Evolutionary conservation across 768 basidiomycete genomes (phyloP).

Genomic region (Butyriboletus loyo): DNA sequence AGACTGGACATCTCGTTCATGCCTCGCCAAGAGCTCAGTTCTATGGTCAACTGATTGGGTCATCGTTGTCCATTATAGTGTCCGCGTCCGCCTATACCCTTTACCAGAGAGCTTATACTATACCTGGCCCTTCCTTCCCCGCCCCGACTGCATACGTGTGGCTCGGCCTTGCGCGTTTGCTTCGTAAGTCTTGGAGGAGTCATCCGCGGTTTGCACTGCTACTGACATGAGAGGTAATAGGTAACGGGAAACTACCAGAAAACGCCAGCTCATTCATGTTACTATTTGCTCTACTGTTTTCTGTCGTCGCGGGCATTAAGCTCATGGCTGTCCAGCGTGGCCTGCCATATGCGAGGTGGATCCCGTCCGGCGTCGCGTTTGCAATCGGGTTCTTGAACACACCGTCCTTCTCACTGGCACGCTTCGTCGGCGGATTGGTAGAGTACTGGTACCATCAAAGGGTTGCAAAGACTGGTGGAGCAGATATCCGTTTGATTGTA

Average conservation of each 20-base stretch:
- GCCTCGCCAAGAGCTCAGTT: conserved; percentile 95
- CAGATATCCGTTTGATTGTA: conserved; percentile 76
- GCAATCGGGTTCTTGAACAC: conserved; percentile 96
- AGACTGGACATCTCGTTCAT: conserved; percentile 89
- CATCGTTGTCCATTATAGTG: conserved; percentile 81
- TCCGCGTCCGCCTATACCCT: conserved; percentile 85
- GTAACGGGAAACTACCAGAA: conserved; percentile 79
- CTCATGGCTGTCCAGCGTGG: conserved; percentile 49
- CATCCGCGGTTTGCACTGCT: not conserved
- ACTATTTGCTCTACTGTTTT: conserved; percentile 70
- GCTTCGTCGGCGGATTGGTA: conserved; percentile 81
- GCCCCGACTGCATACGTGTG: conserved; percentile 96
- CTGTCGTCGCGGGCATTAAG: conserved; percentile 63
- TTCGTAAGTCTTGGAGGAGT: conserved; percentile 48
- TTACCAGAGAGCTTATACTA: conserved; percentile 82
- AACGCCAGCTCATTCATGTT: conserved; percentile 78
- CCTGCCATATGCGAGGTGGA: conserved; percentile 63
- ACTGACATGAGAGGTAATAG: conserved; percentile 37
- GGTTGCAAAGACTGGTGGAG: conserved; percentile 44
- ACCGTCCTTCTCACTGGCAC: conserved; percentile 89
- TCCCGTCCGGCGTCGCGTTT: conserved; percentile 92
- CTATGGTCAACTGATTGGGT: conserved; percentile 90
- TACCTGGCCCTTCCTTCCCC: conserved; percentile 93
- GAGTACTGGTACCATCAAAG: conserved; percentile 67
- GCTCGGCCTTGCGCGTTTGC: conserved; percentile 71